A percentile compares a stretch with the other conserved stretches of the same genome.
phyloP scores from a whole-genome alignment of 2,329 filamentous ascomycete genomes.

The Botrytis sinoallii region DNA sequence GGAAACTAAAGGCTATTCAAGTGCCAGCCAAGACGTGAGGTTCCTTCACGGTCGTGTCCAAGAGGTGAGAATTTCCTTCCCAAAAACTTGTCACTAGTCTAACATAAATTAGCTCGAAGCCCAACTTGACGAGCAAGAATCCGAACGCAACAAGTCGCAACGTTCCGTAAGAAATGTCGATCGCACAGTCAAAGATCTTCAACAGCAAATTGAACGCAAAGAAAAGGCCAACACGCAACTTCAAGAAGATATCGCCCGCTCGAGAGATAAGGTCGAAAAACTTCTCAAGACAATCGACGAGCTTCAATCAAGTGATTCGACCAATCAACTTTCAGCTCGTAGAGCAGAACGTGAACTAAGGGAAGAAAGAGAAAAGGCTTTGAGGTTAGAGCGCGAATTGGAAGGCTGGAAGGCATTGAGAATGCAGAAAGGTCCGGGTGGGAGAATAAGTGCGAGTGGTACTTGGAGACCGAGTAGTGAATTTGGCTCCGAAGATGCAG shows the following conservation, averaged over 20 bases:
- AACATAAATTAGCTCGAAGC: constrained; percentile 68
- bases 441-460: constrained; percentile 28
- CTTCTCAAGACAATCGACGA: constrained; percentile 91
- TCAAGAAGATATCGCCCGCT: constrained; percentile 77
- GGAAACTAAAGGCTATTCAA: constrained; percentile 96
- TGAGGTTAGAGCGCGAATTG: constrained; percentile 82
- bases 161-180: constrained; percentile 90
- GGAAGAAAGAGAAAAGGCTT: constrained; percentile 78
- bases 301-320: constrained; percentile 81
- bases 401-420: constrained; percentile 75
- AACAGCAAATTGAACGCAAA: constrained; percentile 86
- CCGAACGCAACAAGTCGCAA: constrained; percentile 73
- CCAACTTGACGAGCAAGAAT: constrained; percentile 80
- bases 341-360: constrained; percentile 86
- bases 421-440: constrained; percentile 51
- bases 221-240: constrained; percentile 83
- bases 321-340: constrained; percentile 75
- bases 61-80: constrained; percentile 62
- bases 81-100: constrained; percentile 15
- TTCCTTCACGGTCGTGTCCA: constrained; percentile 93
- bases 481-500: constrained; percentile 39
- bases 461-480: constrained; percentile 32
- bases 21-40: constrained; percentile 88
- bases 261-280: constrained; percentile 87
- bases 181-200: constrained; percentile 88